phyloP scores from a whole-genome alignment of 2,329 filamentous ascomycete species.

The Colletotrichum sp. region DNA sequence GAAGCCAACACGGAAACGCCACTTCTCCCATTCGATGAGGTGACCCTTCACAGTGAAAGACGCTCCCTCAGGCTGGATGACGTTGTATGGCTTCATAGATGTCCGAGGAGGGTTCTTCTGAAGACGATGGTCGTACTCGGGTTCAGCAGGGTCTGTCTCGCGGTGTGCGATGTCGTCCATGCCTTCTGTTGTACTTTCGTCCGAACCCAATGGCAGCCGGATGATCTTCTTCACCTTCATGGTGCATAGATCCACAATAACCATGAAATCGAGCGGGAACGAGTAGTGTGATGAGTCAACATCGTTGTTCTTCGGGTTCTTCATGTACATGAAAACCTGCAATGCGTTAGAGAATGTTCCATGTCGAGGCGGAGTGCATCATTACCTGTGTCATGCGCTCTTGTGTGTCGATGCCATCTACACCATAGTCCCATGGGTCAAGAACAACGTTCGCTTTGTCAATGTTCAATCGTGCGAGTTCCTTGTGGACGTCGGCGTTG shows the following conservation, averaged over 20 bases:
- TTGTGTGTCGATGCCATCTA: background rate
- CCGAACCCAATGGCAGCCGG: background rate
- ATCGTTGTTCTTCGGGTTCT: background rate
- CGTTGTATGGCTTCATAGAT: conserved; percentile 40
- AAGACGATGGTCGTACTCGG: conserved; percentile 35
- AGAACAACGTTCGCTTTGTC: background rate
- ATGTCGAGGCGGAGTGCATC: fast-evolving
- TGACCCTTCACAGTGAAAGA: conserved; percentile 34
- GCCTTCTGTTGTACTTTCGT: background rate
- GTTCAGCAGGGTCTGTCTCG: background rate
- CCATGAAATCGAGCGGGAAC: background rate
- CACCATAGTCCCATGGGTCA: background rate
- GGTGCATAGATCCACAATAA: background rate
- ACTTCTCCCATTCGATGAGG: conserved; percentile 28
- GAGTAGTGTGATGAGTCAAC: background rate
- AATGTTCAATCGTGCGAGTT: background rate
- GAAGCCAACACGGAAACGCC: conserved; percentile 65
- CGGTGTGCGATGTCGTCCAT: background rate
- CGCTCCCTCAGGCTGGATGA: conserved; percentile 39
- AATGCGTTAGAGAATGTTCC: background rate
- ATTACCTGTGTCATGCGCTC: background rate
- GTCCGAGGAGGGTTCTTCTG: conserved; percentile 25
- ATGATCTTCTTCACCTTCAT: background rate
- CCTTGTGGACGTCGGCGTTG: background rate
- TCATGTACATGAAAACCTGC: background rate